Percentiles rank a stretch among this genome's conserved stretches.
Conservation (phyloP, 441 rosid species). For the Pelargonium australe region DNA sequence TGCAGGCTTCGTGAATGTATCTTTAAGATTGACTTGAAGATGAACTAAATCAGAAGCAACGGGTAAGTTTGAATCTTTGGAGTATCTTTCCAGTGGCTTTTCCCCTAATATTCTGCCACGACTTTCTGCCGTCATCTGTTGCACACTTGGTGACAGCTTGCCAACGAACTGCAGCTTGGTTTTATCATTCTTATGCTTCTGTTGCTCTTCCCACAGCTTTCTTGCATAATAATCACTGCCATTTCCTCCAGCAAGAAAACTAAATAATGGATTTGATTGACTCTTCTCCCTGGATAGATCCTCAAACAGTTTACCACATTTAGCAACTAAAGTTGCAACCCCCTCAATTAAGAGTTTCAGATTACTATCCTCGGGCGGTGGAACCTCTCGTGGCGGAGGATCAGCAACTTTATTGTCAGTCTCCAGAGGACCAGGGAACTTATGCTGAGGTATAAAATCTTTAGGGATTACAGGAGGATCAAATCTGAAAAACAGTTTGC, state of each 20-base stretch:
- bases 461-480: slow-evolving; percentile 73
- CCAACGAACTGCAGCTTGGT: slow-evolving; percentile 45
- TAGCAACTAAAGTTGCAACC: slow-evolving; percentile 83
- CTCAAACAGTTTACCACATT: slow-evolving; percentile 86
- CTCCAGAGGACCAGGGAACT: slow-evolving; percentile 57
- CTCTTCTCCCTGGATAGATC: slow-evolving; percentile 94
- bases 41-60: slow-evolving; percentile 45
- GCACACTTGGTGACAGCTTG: slow-evolving; percentile 40
- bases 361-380: slow-evolving; percentile 70
- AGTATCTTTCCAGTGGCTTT: slow-evolving; percentile 74
- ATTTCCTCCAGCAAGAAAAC: slow-evolving; percentile 78
- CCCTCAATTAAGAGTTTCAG: slow-evolving; percentile 76
- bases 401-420: slow-evolving; percentile 34
- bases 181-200: slow-evolving; percentile 48
- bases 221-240: slow-evolving; percentile 76
- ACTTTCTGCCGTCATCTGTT: slow-evolving; percentile 75
- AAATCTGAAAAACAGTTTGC: slow-evolving; percentile 42
- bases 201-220: slow-evolving; percentile 83
- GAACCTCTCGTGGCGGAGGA: slow-evolving; percentile 60
- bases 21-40: slow-evolving; percentile 64
- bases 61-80: slow-evolving; percentile 39
- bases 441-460: slow-evolving; percentile 71
- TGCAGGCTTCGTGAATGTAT: slow-evolving; percentile 72
- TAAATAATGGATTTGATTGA: slow-evolving; percentile 71
- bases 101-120: slow-evolving; percentile 90